A percentile compares a stretch with the other conserved stretches of the same genome.
Evolutionary conservation across 2,329 filamentous ascomycete species (phyloP).

Genomic region (Hypoxylon sp.): DNA sequence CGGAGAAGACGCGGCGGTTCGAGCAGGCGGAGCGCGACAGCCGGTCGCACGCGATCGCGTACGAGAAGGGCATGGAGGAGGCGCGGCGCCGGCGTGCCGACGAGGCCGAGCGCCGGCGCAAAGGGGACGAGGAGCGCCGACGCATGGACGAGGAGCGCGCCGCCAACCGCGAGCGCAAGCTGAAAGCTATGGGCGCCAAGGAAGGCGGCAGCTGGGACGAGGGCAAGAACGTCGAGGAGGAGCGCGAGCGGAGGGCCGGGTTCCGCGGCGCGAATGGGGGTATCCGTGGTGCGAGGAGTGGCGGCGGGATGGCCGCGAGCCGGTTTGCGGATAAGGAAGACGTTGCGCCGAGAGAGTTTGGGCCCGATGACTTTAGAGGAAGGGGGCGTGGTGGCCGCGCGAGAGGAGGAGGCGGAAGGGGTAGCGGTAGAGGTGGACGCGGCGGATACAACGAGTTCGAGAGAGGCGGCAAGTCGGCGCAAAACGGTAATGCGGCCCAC

Average conservation of each 20-base stretch:
- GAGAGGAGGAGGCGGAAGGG: constrained; percentile 43
- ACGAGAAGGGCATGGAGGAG: constrained; percentile 68
- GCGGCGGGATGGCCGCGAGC: constrained; percentile 54
- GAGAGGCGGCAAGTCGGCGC: constrained; percentile 29
- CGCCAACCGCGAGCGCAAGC: constrained; percentile 70
- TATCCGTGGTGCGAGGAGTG: constrained; percentile 54
- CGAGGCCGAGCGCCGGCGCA: constrained; percentile 63
- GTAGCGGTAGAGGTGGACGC: constrained; percentile 46
- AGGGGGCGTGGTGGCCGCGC: constrained; percentile 50
- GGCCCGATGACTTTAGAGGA: constrained; percentile 51
- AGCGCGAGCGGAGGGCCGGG: constrained; percentile 56
- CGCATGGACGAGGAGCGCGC: constrained; percentile 70
- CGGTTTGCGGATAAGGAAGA: constrained; percentile 55
- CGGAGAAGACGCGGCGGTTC: constrained; percentile 69
- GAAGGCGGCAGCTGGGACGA: constrained; percentile 68
- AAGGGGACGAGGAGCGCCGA: constrained; percentile 64
- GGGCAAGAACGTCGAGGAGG: constrained; percentile 61
- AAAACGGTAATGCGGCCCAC: constrained; percentile 39
- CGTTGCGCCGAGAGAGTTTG: constrained; percentile 46
- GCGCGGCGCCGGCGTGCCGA: constrained; percentile 63
- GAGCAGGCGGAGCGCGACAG: constrained; percentile 69
- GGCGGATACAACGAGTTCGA: constrained; percentile 45
- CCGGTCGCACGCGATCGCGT: constrained; percentile 65
- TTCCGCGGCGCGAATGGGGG: constrained; percentile 57
- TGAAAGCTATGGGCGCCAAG: constrained; percentile 67